phyloP scores from a whole-genome alignment of 345 rosid genomes.

The Corchorus olitorius region DNA sequence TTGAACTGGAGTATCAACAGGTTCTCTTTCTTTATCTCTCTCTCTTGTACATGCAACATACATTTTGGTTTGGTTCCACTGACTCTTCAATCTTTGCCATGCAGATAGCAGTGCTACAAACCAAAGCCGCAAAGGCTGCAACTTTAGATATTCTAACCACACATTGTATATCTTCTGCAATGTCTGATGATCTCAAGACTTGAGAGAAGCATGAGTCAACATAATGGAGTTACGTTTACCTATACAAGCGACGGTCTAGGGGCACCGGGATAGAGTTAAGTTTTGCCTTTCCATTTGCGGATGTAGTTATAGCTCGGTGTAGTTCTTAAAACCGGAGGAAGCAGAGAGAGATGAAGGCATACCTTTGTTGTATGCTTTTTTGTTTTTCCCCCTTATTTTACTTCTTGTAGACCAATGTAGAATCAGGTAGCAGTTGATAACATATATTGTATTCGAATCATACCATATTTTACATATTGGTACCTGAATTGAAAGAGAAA shows the following conservation, averaged over 20 bases:
- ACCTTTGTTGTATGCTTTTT: background rate
- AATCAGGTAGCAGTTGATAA: background rate
- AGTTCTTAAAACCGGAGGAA: background rate
- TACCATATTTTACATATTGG: background rate
- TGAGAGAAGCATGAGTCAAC: constrained; percentile 26
- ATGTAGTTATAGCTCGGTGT: background rate
- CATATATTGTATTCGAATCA: background rate
- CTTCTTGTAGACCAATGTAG: background rate
- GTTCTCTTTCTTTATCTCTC: constrained; percentile 36
- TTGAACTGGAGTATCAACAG: constrained; percentile 89
- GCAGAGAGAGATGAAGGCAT: background rate
- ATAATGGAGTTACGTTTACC: background rate
- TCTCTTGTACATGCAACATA: too few relatives aligned
- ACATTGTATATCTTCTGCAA: constrained; percentile 85
- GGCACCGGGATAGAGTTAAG: background rate
- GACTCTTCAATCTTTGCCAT: constrained; percentile 2
- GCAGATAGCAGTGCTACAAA: constrained; percentile 74
- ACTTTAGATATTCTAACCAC: constrained; percentile 76
- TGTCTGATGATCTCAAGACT: constrained; percentile 83
- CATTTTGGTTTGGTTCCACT: background rate
- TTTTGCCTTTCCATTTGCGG: background rate
- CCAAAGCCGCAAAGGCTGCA: constrained; percentile 73
- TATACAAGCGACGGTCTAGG: background rate
- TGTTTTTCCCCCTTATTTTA: background rate
- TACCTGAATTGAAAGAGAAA: too few relatives aligned